These are phyloP conservation scores for Saccharomycopsis fodiens DNA, from an alignment of 805 yeast genomes.

Conservation along the genomic window DNA sequence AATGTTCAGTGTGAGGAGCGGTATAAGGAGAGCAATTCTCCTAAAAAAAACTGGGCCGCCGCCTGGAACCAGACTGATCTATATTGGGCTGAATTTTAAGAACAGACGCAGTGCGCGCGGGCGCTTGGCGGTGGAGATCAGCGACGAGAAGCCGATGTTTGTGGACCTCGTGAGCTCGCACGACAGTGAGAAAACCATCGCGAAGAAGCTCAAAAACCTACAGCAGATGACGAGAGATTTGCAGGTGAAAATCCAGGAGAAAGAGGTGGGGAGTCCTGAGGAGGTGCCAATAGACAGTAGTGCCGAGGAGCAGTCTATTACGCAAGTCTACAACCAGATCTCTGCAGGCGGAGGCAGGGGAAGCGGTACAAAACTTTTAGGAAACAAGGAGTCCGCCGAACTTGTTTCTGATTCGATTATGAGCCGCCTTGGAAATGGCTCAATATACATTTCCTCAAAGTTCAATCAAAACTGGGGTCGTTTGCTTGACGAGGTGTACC, in stretches of 20 bases:
- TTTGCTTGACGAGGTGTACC: slow-evolving; percentile 24
- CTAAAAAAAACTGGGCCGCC: background rate
- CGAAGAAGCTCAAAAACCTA: slow-evolving; percentile 14
- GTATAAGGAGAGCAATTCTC: background rate
- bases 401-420: slow-evolving; percentile 30
- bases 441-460: slow-evolving; percentile 33
- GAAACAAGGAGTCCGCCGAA: background rate
- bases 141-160: background rate
- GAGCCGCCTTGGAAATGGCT: slow-evolving; percentile 35
- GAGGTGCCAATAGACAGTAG: background rate
- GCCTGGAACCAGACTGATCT: background rate
- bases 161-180: background rate
- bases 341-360: background rate
- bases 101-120: background rate
- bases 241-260: slow-evolving; percentile 2
- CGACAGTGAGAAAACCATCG: slow-evolving; percentile 11
- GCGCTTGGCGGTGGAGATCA: background rate
- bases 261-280: slow-evolving; percentile 1
- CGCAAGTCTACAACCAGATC: slow-evolving; percentile 7
- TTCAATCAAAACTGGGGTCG: slow-evolving; percentile 38
- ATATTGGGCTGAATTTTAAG: background rate
- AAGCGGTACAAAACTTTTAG: background rate
- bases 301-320: slow-evolving; percentile 11
- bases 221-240: slow-evolving; percentile 11
- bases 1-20: background rate